Percentiles rank a stretch among this genome's conserved stretches.
Evolutionary conservation across 306 rosid genomes (phyloP).

Genomic region (Malus domestica): ASM211411v1 NC_041800.1:24018733-24019232

Average conservation of each 20-base stretch:
- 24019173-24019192: too few species aligned
- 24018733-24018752: not conserved
- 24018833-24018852: not conserved
- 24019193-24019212: too few species aligned
- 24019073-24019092: too few species aligned
- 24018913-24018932: not conserved
- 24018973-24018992: not conserved
- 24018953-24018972: not conserved
- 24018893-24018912: not conserved
- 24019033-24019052: not conserved
- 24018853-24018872: not conserved
- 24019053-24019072: not conserved
- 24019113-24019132: too few species aligned
- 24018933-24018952: not conserved
- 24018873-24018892: not conserved
- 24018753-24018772: not conserved
- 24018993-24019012: not conserved
- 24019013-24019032: not conserved
- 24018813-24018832: not conserved
- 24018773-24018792: not conserved
- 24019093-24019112: too few species aligned
- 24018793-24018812: not conserved
- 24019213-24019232: too few species aligned
- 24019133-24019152: too few species aligned
- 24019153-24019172: too few species aligned